phyloP scores from a whole-genome alignment of 2,329 filamentous ascomycete species.

The Sordariomycetes sp. region DNA sequence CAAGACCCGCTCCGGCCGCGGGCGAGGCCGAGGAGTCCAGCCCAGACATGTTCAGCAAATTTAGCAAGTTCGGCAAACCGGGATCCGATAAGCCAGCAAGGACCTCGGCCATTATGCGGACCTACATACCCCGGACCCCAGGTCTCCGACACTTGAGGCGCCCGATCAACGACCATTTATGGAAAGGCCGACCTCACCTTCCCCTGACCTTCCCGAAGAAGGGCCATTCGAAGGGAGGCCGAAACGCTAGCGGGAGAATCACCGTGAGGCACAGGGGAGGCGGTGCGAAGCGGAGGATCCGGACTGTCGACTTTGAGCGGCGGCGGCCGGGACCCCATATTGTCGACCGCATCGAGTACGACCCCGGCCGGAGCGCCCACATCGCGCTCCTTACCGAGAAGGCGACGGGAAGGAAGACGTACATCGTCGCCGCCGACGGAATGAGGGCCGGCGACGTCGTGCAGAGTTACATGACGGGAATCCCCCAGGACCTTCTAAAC shows the following conservation, averaged over 20 bases:
- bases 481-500: slow-evolving; percentile 72
- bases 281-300: slow-evolving; percentile 81
- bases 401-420: slow-evolving; percentile 63
- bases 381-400: slow-evolving; percentile 75
- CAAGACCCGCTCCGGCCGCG: background rate
- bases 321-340: slow-evolving; percentile 67
- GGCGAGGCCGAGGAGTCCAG: background rate
- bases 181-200: slow-evolving; percentile 78
- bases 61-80: background rate
- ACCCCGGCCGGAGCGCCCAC: slow-evolving; percentile 84
- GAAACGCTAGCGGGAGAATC: slow-evolving; percentile 75
- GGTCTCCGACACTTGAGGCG: slow-evolving; percentile 84
- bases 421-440: slow-evolving; percentile 91
- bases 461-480: slow-evolving; percentile 82
- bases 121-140: slow-evolving; percentile 87
- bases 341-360: slow-evolving; percentile 92
- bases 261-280: slow-evolving; percentile 88
- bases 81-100: background rate
- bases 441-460: slow-evolving; percentile 84
- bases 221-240: slow-evolving; percentile 82
- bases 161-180: slow-evolving; percentile 91
- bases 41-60: background rate
- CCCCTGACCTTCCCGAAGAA: slow-evolving; percentile 84
- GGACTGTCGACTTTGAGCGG: slow-evolving; percentile 80
- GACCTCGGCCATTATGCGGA: slow-evolving; percentile 47